Evolutionary conservation across 176 grass and related monocot genomes (phyloP).

Genomic region (Puya raimondii): DNA sequence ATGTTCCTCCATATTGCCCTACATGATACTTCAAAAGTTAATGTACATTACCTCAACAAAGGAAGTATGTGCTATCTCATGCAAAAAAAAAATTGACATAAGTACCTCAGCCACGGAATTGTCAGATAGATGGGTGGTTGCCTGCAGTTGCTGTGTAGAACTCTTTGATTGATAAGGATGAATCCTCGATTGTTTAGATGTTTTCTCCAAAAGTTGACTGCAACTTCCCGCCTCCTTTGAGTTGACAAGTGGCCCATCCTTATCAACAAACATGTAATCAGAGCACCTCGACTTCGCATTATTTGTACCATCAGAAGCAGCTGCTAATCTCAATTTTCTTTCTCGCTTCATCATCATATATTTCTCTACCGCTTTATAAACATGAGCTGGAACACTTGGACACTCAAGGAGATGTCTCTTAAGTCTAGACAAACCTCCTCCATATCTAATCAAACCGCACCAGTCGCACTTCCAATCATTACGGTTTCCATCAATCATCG

Average conservation of each 20-base stretch:
- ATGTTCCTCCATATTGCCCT: constrained; percentile 15
- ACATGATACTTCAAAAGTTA: constrained; percentile 7
- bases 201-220: constrained; percentile 35
- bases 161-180: constrained; percentile 10
- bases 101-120: background rate
- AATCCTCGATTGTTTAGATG: constrained; percentile 28
- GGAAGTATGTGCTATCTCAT: too few relatives aligned
- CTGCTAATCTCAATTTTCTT: constrained; percentile 13
- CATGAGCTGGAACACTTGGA: constrained; percentile 56
- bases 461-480: constrained; percentile 74
- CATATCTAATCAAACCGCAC: constrained; percentile 68
- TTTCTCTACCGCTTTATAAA: constrained; percentile 49
- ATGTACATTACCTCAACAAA: background rate
- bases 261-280: constrained; percentile 20
- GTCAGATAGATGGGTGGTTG: background rate
- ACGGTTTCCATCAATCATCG: constrained; percentile 52
- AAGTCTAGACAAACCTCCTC: constrained; percentile 87
- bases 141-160: constrained; percentile 11
- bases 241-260: constrained; percentile 27
- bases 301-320: background rate
- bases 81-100: too few relatives aligned
- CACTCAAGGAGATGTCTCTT: constrained; percentile 90
- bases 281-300: constrained; percentile 21
- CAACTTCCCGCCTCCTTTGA: constrained; percentile 13
- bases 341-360: constrained; percentile 54